These are phyloP conservation scores for Geranium incanum DNA, from an alignment of 441 rosid species.

Conservation along the genomic window DNA sequence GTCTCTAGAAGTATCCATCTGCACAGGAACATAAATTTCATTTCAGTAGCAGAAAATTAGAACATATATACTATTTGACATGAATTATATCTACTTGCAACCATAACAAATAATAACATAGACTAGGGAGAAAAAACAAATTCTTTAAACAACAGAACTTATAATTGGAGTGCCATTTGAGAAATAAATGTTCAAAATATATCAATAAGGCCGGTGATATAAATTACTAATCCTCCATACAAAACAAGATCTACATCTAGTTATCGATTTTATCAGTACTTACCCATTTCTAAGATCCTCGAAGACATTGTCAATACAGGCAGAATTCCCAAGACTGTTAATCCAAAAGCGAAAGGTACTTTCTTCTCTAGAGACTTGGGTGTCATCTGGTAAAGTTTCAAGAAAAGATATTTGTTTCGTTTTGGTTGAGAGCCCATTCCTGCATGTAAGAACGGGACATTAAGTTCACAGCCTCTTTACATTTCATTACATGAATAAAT, in stretches of 20 bases:
- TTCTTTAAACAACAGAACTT: not conserved
- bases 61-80: not conserved
- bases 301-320: conserved; percentile 74
- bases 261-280: conserved; percentile 1
- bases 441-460: conserved; percentile 26
- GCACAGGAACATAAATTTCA: conserved; percentile 19
- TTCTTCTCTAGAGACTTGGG: conserved; percentile 89
- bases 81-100: not conserved
- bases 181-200: not conserved
- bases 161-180: not conserved
- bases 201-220: not conserved
- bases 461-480: conserved; percentile 1
- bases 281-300: conserved; percentile 97
- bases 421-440: conserved; percentile 84
- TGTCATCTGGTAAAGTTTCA: conserved; percentile 95
- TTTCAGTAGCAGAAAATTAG: conserved; percentile 7
- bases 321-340: conserved; percentile 79
- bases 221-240: not conserved
- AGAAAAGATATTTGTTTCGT: conserved; percentile 56
- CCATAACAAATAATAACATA: conserved; percentile 4
- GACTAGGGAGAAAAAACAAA: not conserved
- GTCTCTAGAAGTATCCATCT: conserved; percentile 73
- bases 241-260: not conserved
- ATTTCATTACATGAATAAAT: not conserved
- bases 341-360: conserved; percentile 98